These are phyloP conservation scores for Puccinia polysora DNA, from an alignment of 1,284 basidiomycete genomes.

Conservation along the genomic window DNA sequence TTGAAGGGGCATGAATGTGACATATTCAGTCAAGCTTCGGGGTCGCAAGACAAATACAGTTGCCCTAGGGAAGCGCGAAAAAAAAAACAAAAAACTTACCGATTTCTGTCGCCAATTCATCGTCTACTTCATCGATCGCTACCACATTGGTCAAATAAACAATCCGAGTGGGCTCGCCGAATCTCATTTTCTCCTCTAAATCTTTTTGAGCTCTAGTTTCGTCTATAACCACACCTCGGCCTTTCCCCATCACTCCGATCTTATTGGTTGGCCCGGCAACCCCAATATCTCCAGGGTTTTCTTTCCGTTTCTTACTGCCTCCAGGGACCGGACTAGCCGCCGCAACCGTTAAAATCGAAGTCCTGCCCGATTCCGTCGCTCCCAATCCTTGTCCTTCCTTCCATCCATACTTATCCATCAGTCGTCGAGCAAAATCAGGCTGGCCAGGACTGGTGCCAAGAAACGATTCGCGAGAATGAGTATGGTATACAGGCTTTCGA, in stretches of 20 bases:
- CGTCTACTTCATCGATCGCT: conserved; percentile 75
- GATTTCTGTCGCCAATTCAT: conserved; percentile 77
- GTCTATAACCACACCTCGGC: conserved; percentile 42
- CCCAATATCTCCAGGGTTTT: conserved; percentile 49
- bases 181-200: conserved; percentile 51
- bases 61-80: not conserved
- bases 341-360: conserved; percentile 77
- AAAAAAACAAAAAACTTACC: conserved; percentile 21
- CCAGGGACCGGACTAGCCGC: conserved; percentile 50
- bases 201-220: conserved; percentile 42
- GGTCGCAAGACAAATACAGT: not conserved
- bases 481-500: not conserved
- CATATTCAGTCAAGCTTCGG: too few relatives aligned
- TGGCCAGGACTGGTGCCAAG: conserved; percentile 48
- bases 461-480: not conserved
- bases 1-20: too few relatives aligned
- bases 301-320: conserved; percentile 49
- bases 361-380: conserved; percentile 72
- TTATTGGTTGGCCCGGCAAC: conserved; percentile 22
- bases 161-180: conserved; percentile 81
- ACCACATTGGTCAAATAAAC: conserved; percentile 84
- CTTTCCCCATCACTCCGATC: conserved; percentile 29
- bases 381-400: conserved; percentile 86
- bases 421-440: conserved; percentile 67
- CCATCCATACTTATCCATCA: conserved; percentile 92